A percentile compares a stretch with the other conserved stretches of the same genome.
These are phyloP conservation scores for Thermomucor indicae-seudaticae DNA, from an alignment of 371 early-diverging fungal genomes.

Conservation along the genomic window DNA sequence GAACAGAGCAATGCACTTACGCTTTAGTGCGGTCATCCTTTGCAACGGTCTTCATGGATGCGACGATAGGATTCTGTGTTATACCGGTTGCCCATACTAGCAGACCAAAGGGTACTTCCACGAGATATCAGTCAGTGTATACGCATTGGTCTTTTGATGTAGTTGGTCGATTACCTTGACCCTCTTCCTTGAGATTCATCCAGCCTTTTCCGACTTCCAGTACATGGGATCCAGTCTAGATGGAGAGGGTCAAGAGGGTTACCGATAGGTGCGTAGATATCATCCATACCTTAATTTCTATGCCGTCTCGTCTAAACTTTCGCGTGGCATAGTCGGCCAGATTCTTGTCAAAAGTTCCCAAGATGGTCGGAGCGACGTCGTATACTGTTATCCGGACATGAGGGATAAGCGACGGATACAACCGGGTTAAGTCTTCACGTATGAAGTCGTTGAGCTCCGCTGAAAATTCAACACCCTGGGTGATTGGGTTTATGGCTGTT, in stretches of 20 bases:
- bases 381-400: slow-evolving; percentile 66
- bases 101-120: slow-evolving; percentile 34
- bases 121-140: neutral
- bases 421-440: slow-evolving; percentile 64
- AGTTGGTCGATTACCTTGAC: slow-evolving; percentile 25
- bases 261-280: too few species aligned
- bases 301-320: slow-evolving; percentile 64
- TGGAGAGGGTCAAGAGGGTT: neutral
- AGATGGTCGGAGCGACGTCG: slow-evolving; percentile 68
- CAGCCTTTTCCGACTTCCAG: slow-evolving; percentile 39
- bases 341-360: slow-evolving; percentile 66
- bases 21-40: slow-evolving; percentile 18
- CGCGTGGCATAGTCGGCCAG: slow-evolving; percentile 64
- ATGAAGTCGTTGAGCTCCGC: slow-evolving; percentile 79
- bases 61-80: slow-evolving; percentile 28
- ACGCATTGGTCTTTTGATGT: neutral
- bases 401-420: slow-evolving; percentile 59
- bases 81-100: slow-evolving; percentile 54
- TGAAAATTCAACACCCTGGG: slow-evolving; percentile 65
- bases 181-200: slow-evolving; percentile 42
- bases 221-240: slow-evolving; percentile 32
- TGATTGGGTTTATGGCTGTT: neutral
- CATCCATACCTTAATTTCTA: slow-evolving; percentile 57
- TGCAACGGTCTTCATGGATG: slow-evolving; percentile 11
- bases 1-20: slow-evolving; percentile 7